Evolutionary conservation across 2,329 filamentous ascomycete species (phyloP).

Genomic region (Colletotrichum gloeosporioides): DNA sequence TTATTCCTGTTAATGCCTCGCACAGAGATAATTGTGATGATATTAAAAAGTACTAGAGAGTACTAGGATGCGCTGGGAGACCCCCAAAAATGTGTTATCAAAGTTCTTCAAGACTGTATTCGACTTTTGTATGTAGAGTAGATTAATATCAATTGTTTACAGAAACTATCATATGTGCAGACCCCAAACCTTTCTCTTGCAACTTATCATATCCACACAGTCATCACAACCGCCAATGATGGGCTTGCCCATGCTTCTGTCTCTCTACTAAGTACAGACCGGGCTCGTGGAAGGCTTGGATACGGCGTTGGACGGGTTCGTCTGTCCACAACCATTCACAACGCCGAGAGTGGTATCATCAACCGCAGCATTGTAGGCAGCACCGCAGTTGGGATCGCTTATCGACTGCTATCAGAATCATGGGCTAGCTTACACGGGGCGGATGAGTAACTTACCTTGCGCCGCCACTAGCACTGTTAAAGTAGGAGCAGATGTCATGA

Average conservation of each 20-base stretch:
- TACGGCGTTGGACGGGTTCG: constrained; percentile 35
- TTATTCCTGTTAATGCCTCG: background rate
- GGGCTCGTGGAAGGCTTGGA: constrained; percentile 30
- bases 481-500: constrained; percentile 57
- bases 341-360: constrained; percentile 47
- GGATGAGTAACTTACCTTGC: constrained; percentile 38
- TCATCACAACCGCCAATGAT: background rate
- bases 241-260: background rate
- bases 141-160: background rate
- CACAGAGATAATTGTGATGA: background rate
- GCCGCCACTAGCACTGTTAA: constrained; percentile 52
- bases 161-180: background rate
- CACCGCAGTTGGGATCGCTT: constrained; percentile 54
- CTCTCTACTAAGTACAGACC: constrained; percentile 23
- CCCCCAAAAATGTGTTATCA: background rate
- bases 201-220: background rate
- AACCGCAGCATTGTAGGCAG: constrained; percentile 45
- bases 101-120: background rate
- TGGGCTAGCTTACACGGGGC: background rate
- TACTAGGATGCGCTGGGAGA: background rate
- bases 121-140: background rate
- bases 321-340: constrained; percentile 36
- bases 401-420: background rate
- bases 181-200: background rate
- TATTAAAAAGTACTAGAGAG: background rate